Evolutionary conservation across 192 early-diverging fungal species (phyloP), one percentile per base, ranked within the genome.

Genomic region (Phlyctochytrium bullatum): DNA sequence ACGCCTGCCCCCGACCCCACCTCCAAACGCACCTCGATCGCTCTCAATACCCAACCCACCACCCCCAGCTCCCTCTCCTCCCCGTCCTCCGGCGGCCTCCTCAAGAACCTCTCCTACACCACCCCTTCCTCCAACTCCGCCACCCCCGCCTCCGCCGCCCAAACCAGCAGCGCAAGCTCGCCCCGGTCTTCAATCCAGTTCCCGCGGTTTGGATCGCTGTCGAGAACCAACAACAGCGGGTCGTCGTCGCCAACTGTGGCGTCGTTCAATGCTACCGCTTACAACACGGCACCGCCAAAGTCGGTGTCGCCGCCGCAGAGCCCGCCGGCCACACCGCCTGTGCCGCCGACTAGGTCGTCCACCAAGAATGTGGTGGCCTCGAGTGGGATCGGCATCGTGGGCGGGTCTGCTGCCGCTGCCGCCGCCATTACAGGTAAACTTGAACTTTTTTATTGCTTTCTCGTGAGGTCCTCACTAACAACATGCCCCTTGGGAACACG

Each of bases 151-250:
- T 47, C 40, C 40, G 20, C 40, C 6, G 20, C 40, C 6, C 6
- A 47, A 20, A 47, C 40, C 6, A 14, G 10, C 10, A 14, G 10
- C 6, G 20, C 54, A 10, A 10, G 6, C 12, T 25, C 20, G 20
- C 54, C 54, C 20, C 12, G 27, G 10, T 57, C 54, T 14, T 57
- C 54, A 6, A 28, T 28, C 54, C 54, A 57, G 27, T 57, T 57
- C 54, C 54, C 54, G 27, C 12, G 54, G 6, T 57, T 25, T 57
- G 54, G 54, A 28, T 57, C 54, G 6, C 27, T 57, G 54, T 57
- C 54, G 4, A 14, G 54, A 6, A 57, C 54, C 4, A n/a, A n/a
- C 40, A n/a, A n/a, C n/a, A 10, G n/a, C 40, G 27, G 54, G 27
- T 57, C 54, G 27, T 57, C 20, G 27, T 25, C 54, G 6, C 54